Percentiles rank a stretch among this genome's conserved stretches.
These are phyloP conservation scores for Setomelanomma holmii DNA, from an alignment of 2,329 filamentous ascomycete species.

Conservation along the genomic window DNA sequence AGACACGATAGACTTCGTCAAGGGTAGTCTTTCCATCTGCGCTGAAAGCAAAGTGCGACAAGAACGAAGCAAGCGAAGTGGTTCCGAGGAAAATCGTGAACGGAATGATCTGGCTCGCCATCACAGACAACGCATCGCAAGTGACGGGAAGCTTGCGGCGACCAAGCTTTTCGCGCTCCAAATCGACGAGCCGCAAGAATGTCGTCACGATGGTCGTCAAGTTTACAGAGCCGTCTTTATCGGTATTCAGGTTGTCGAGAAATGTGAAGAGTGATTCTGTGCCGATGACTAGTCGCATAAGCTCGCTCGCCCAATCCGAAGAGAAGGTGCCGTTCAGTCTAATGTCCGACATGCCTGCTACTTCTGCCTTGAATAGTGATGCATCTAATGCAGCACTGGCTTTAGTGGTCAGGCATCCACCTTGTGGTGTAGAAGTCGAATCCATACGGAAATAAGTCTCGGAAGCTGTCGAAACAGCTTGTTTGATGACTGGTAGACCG, in stretches of 20 bases:
- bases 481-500: no score
- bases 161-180: constrained; percentile 3
- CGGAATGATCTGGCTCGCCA: constrained; percentile 4
- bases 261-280: constrained; percentile 7
- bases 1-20: not conserved
- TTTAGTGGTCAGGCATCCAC: no score
- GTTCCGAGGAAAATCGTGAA: constrained; percentile 2
- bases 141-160: not conserved
- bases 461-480: no score
- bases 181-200: constrained; percentile 1
- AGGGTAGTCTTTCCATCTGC: not conserved
- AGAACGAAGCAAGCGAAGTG: not conserved
- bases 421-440: no score
- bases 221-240: not conserved
- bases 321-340: not conserved
- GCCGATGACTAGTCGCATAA: not conserved
- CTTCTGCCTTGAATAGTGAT: no score
- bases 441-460: no score
- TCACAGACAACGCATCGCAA: not conserved
- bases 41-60: not conserved
- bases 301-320: constrained; percentile 1
- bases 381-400: no score
- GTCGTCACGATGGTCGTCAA: not conserved
- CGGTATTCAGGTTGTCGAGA: not conserved
- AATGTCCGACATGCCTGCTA: not conserved